Evolutionary conservation across 1,284 basidiomycete genomes (phyloP).

Genomic region (Earliella scabrosa): DNA sequence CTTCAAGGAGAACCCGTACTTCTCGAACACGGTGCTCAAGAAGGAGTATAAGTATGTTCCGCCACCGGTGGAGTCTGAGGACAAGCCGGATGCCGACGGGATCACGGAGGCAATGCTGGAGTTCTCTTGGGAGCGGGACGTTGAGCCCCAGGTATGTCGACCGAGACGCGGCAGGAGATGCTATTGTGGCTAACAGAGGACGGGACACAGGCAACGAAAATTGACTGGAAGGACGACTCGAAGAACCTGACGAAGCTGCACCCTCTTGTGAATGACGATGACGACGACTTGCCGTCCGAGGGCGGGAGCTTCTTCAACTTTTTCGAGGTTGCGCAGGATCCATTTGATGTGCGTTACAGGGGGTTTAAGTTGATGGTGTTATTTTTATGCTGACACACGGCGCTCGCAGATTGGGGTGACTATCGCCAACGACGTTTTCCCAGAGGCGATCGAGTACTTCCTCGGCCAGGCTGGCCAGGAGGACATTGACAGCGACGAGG

Average conservation of each 20-base stretch:
- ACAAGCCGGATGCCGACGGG: constrained; percentile 71
- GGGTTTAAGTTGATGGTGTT: background rate
- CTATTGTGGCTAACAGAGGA: background rate
- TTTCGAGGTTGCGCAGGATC: constrained; percentile 71
- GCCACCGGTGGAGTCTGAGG: constrained; percentile 53
- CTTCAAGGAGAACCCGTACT: constrained; percentile 85
- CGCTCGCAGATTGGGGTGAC: constrained; percentile 62
- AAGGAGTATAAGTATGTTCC: constrained; percentile 78
- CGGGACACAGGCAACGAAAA: constrained; percentile 58
- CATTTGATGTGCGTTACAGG: constrained; percentile 62
- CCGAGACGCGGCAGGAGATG: background rate
- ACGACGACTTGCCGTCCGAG: constrained; percentile 62
- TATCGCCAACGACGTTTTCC: constrained; percentile 78
- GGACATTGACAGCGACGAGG: constrained; percentile 65
- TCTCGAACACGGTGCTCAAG: constrained; percentile 71
- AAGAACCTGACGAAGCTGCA: constrained; percentile 80
- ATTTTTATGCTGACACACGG: constrained; percentile 10
- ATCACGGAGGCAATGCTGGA: constrained; percentile 75
- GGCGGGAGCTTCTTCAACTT: constrained; percentile 89
- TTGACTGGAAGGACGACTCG: constrained; percentile 82
- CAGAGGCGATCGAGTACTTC: constrained; percentile 80
- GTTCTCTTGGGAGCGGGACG: constrained; percentile 79
- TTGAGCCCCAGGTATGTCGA: constrained; percentile 59
- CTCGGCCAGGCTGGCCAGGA: constrained; percentile 63
- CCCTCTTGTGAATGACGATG: constrained; percentile 68